Evolutionary conservation across 139 green algal species (phyloP).

Genomic region (Chlamydomonas incerta): DNA sequence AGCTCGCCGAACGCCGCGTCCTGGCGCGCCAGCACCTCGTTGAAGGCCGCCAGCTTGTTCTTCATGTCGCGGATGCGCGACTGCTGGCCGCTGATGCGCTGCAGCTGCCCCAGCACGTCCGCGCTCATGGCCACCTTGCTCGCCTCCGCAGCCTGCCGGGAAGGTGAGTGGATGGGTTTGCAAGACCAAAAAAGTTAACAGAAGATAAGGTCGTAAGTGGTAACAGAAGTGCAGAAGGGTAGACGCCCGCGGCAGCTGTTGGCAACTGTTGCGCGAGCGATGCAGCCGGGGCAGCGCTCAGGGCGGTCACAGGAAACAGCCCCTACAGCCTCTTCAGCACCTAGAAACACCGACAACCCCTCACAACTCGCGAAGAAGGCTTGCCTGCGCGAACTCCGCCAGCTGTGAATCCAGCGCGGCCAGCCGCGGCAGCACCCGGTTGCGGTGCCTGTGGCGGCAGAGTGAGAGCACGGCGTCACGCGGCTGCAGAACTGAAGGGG

Average conservation of each 20-base stretch:
- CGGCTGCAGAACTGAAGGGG: no score
- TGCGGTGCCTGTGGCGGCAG: slow-evolving; percentile 25
- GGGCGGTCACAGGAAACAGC: no score
- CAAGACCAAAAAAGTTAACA: no score
- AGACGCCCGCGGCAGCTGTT: no score
- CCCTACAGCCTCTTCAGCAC: no score
- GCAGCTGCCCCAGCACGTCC: slow-evolving; percentile 86
- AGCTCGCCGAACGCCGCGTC: slow-evolving; percentile 80
- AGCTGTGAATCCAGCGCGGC: slow-evolving; percentile 28
- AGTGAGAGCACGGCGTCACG: not conserved
- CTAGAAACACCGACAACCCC: no score
- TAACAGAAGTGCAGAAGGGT: no score
- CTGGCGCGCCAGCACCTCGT: slow-evolving; percentile 73
- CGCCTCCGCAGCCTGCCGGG: not conserved
- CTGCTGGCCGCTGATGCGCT: slow-evolving; percentile 79
- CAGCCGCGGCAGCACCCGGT: slow-evolving; percentile 30
- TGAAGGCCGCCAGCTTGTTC: slow-evolving; percentile 82
- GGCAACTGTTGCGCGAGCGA: no score
- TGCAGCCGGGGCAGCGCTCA: no score
- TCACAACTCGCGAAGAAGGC: no score
- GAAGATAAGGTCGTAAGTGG: no score
- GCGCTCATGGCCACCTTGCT: slow-evolving; percentile 68
- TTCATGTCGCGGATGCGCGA: slow-evolving; percentile 88
- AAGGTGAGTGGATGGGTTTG: no score
- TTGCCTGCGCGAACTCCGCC: not conserved